Evolutionary conservation across 257 asterid genomes (phyloP), one percentile per base, ranked within the genome.

Genomic region (Solanum paucissectum): DNA sequence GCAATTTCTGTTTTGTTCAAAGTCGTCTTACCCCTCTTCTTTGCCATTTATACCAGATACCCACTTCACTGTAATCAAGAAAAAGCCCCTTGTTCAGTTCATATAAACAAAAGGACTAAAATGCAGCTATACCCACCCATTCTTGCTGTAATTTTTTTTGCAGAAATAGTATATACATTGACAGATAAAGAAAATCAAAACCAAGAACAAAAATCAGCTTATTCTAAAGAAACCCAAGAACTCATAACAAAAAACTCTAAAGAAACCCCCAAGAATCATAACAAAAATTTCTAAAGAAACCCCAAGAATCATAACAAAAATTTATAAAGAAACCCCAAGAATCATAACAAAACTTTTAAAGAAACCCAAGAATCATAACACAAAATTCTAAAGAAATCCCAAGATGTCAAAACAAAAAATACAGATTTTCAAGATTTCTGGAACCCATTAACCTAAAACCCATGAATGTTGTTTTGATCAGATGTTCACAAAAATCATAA

Each of bases 1-100:
- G 96, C 90, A 9, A 25, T 10, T 16, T 86, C 89, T 77, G 93
- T 95, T 92, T 94, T 93, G 83, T 87, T 92, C 14, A 68, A 20
- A n/a, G 21, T 86, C 91, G 69, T 81, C 83, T 55, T 92, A 82
- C 73, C 86, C 91, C 69, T 93, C 95, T 90, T 93, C 92, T 18
- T 90, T 42, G 20, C 75, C 77, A 73, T 76, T 52, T 46, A 3
- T 36, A 73, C 16, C 49, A 12, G 84, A 77, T 0, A 8, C 84
- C 84, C 62, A 77, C 64, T 77, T 81, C 66, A 81, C 86, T 82
- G 86, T 29, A 82, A 82, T 82, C 69, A 29, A 82, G 44, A 82
- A 18, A 55, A 82, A 49, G 27, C 20, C 86, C 18, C 44, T 46
- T 21, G 20, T 29, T 46, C 21, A 82, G 11, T 82, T 49, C 85